These are phyloP conservation scores for Aspergillus unguis DNA, from an alignment of 2,329 filamentous ascomycete genomes.

Conservation along the genomic window DNA sequence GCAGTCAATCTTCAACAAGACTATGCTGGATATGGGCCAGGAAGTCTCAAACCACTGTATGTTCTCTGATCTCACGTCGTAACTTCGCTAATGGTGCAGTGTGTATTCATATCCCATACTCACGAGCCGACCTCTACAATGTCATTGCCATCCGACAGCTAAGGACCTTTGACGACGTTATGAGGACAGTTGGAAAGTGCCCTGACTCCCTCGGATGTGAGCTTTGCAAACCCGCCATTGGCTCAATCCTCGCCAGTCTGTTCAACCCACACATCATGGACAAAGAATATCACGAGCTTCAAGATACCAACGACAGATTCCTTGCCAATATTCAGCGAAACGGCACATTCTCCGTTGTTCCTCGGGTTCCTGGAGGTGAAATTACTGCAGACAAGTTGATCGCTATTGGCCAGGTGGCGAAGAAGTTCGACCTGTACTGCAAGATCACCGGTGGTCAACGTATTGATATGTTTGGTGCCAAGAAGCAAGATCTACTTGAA, in stretches of 20 bases:
- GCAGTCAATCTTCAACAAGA: constrained; percentile 83
- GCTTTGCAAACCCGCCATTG: constrained; percentile 78
- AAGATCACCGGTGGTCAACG: constrained; percentile 91
- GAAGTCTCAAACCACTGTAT: constrained; percentile 74
- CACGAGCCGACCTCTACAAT: constrained; percentile 84
- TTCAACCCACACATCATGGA: constrained; percentile 84
- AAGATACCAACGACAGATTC: constrained; percentile 88
- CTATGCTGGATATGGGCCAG: constrained; percentile 79
- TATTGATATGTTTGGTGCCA: constrained; percentile 89
- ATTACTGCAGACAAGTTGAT: constrained; percentile 85
- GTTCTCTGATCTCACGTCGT: constrained; percentile 11
- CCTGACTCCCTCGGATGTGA: constrained; percentile 75
- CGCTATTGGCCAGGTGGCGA: constrained; percentile 76
- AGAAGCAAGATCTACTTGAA: constrained; percentile 75
- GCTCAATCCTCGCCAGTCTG: constrained; percentile 73
- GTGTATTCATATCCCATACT: constrained; percentile 79
- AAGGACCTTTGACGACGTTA: constrained; percentile 69
- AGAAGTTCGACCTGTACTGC: constrained; percentile 79
- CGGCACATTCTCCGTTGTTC: constrained; percentile 85
- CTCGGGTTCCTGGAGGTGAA: constrained; percentile 77
- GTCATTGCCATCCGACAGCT: constrained; percentile 80
- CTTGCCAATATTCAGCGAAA: constrained; percentile 88
- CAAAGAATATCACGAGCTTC: constrained; percentile 65
- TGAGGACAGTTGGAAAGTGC: constrained; percentile 72
- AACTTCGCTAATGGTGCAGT: constrained; percentile 40